Conservation (phyloP, 306 rosid species). For the Echinosophora koreensis region DNA sequence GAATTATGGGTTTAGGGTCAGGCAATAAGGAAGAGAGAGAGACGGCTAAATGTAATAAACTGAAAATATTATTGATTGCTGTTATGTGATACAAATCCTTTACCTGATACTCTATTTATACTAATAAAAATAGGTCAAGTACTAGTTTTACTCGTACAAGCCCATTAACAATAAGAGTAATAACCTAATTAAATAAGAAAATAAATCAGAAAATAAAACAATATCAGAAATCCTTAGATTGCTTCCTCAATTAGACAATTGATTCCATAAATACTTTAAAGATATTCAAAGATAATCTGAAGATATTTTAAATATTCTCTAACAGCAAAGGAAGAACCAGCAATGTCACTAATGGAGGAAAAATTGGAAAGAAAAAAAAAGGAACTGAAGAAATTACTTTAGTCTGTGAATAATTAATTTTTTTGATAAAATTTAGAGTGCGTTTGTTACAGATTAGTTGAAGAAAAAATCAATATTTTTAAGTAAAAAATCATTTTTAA, state of each 20-base stretch:
- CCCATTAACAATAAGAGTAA: not conserved
- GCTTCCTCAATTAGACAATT: not conserved
- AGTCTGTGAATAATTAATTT: not conserved
- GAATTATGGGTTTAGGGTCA: not conserved
- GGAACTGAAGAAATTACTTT: not conserved
- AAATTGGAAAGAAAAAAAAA: not conserved
- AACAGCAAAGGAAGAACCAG: not conserved
- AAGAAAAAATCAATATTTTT: too few species aligned
- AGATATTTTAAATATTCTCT: too few species aligned
- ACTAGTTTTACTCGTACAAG: not conserved
- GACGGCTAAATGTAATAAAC: not conserved
- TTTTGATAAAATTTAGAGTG: not conserved
- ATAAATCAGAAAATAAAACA: not conserved
- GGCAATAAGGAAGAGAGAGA: not conserved
- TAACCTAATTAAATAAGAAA: not conserved
- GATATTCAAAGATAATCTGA: too few species aligned
- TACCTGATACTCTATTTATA: not conserved
- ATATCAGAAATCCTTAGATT: not conserved
- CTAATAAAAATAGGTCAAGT: too few species aligned
- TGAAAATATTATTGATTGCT: not conserved
- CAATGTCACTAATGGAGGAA: not conserved
- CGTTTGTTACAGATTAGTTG: too few species aligned
- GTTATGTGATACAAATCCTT: not conserved
- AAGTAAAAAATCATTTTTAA: too few species aligned
- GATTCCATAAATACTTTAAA: not conserved